Evolutionary conservation across 805 yeast genomes (phyloP).

Genomic region (Kuraishia ogatae): DNA sequence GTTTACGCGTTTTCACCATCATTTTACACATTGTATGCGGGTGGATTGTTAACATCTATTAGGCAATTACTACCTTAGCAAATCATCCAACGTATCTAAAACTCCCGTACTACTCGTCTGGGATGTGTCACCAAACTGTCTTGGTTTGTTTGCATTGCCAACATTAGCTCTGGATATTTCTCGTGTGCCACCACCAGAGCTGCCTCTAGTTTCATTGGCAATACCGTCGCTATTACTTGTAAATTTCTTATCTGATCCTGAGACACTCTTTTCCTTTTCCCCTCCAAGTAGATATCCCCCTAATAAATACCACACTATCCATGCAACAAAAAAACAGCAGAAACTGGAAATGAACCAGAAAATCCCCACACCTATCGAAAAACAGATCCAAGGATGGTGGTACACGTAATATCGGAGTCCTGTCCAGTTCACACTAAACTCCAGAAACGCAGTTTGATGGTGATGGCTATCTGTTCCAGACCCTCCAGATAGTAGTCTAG

Average conservation of each 20-base stretch:
- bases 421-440: slow-evolving; percentile 26
- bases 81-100: background rate
- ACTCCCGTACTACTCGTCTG: background rate
- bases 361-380: slow-evolving; percentile 25
- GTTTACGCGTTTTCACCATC: too few relatives aligned
- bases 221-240: background rate
- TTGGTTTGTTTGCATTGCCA: too few relatives aligned
- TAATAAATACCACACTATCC: slow-evolving; percentile 15
- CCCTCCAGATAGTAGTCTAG: background rate
- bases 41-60: too few relatives aligned
- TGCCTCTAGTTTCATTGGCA: slow-evolving; percentile 1
- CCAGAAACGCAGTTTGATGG: background rate
- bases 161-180: too few relatives aligned
- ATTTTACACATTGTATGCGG: too few relatives aligned
- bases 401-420: slow-evolving; percentile 34
- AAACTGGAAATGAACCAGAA: slow-evolving; percentile 29
- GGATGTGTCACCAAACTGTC: background rate
- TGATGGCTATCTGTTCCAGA: background rate
- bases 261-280: background rate
- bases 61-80: background rate
- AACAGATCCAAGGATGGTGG: slow-evolving; percentile 23
- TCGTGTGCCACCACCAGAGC: slow-evolving; percentile 4
- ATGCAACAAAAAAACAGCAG: slow-evolving; percentile 20
- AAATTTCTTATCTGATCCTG: background rate
- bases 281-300: background rate